Percentiles rank a stretch among this genome's conserved stretches.
These are phyloP conservation scores for Arthrobotrys iridis DNA, from an alignment of 2,329 filamentous ascomycete genomes.

Conservation along the genomic window DNA sequence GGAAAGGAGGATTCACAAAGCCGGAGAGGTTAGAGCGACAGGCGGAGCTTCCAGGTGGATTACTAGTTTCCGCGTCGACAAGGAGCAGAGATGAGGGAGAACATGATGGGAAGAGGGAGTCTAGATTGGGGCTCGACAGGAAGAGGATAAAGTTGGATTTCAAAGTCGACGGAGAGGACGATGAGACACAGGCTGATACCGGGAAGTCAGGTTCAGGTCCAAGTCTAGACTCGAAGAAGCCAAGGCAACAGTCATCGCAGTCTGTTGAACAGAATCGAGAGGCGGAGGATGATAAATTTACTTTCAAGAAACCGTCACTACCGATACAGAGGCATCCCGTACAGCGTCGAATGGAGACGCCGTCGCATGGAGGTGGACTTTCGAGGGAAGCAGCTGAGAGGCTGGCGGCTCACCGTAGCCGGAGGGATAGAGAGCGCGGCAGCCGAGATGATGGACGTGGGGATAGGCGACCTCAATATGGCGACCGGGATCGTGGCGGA, in stretches of 20 bases:
- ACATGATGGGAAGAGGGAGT: constrained; percentile 56
- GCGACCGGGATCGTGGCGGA: constrained; percentile 49
- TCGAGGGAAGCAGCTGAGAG: constrained; percentile 57
- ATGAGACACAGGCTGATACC: constrained; percentile 44
- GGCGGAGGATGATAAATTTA: constrained; percentile 55
- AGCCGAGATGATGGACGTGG: constrained; percentile 27
- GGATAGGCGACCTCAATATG: constrained; percentile 32
- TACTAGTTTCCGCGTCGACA: constrained; percentile 55
- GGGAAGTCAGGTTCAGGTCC: constrained; percentile 51
- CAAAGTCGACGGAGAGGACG: constrained; percentile 55
- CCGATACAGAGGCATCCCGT: constrained; percentile 57
- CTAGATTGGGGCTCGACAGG: constrained; percentile 57
- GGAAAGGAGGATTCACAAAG: constrained; percentile 25
- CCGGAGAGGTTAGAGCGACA: constrained; percentile 42
- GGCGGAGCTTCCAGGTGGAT: constrained; percentile 56
- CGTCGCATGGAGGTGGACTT: constrained; percentile 57
- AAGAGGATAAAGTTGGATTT: constrained; percentile 59
- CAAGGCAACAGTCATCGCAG: constrained; percentile 20
- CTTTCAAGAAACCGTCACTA: constrained; percentile 59
- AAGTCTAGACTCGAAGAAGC: constrained; percentile 50
- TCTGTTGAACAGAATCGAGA: constrained; percentile 17
- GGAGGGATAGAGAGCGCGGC: constrained; percentile 51
- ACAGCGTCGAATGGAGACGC: constrained; percentile 58
- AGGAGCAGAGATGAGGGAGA: constrained; percentile 47
- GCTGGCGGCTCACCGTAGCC: constrained; percentile 56